phyloP scores from a whole-genome alignment of 768 basidiomycete species.

The Hirschioporus abietinus region DNA sequence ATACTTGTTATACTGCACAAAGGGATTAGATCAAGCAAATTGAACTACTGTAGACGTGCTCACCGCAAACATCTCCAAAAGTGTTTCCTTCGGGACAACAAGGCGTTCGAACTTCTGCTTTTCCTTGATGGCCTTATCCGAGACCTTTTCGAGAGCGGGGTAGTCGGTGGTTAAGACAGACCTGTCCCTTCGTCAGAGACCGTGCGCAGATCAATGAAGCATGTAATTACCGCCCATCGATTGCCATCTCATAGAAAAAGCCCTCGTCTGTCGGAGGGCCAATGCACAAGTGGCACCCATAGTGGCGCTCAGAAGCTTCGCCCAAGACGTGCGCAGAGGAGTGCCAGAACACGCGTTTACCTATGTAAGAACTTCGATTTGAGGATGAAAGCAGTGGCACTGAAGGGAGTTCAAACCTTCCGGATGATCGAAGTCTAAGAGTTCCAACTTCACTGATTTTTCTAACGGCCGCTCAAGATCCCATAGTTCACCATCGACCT shows the following conservation, averaged over 20 bases:
- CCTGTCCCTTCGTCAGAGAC: slow-evolving; percentile 31
- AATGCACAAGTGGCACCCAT: slow-evolving; percentile 94
- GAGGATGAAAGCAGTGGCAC: not conserved
- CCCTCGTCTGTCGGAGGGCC: slow-evolving; percentile 97
- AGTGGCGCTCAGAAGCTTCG: slow-evolving; percentile 92
- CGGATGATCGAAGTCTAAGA: slow-evolving; percentile 89
- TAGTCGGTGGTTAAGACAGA: slow-evolving; percentile 81
- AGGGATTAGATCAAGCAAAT: not conserved
- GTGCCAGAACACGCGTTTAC: slow-evolving; percentile 99
- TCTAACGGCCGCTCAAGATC: slow-evolving; percentile 96
- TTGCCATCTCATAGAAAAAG: slow-evolving; percentile 99
- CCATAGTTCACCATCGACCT: slow-evolving; percentile 89
- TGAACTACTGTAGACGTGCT: not conserved
- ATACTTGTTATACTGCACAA: slow-evolving; percentile 91
- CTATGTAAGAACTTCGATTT: slow-evolving; percentile 31
- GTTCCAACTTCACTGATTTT: slow-evolving; percentile 67
- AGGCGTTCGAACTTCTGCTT: slow-evolving; percentile 96
- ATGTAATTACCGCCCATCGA: slow-evolving; percentile 56
- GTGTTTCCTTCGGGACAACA: slow-evolving; percentile 88
- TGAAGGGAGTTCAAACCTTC: slow-evolving; percentile 49
- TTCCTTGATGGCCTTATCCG: slow-evolving; percentile 87
- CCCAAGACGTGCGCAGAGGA: slow-evolving; percentile 98
- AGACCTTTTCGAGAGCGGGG: slow-evolving; percentile 81
- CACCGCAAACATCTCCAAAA: slow-evolving; percentile 90
- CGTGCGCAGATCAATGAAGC: not conserved